These are phyloP conservation scores for Candida pseudofarinosa DNA, from an alignment of 805 yeast species.

Conservation along the genomic window DNA sequence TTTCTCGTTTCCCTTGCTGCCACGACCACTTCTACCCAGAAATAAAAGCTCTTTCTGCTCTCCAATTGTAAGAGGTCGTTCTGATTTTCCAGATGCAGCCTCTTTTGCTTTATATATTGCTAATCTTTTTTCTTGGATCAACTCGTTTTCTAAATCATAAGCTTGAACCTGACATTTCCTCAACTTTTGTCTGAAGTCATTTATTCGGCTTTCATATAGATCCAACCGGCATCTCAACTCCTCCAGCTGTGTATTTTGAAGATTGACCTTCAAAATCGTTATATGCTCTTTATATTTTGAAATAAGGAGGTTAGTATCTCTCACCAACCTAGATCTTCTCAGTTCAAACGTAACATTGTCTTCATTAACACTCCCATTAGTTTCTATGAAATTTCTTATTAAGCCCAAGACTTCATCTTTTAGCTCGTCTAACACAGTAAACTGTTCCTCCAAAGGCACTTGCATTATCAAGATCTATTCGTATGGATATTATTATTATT, in stretches of 20 bases:
- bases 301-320: conserved; percentile 14
- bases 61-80: neutral
- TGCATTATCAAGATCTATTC: neutral
- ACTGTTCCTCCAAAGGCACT: neutral
- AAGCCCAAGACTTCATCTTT: conserved; percentile 17
- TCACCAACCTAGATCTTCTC: conserved; percentile 15
- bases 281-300: conserved; percentile 15
- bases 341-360: conserved; percentile 12
- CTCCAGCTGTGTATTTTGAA: conserved; percentile 3
- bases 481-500: no score
- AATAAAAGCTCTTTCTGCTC: conserved; percentile 11
- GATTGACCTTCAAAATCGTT: conserved; percentile 11
- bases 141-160: conserved; percentile 21
- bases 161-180: conserved; percentile 27
- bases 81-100: conserved; percentile 4
- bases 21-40: conserved; percentile 15
- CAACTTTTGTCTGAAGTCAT: conserved; percentile 20
- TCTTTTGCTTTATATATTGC: conserved; percentile 14
- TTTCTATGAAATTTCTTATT: conserved; percentile 12
- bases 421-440: conserved; percentile 17
- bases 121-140: conserved; percentile 29
- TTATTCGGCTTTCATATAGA: conserved; percentile 23
- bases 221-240: conserved; percentile 6
- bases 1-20: conserved; percentile 9
- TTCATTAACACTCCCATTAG: conserved; percentile 2